These are phyloP conservation scores for Vitis amurensis DNA, from an alignment of 164 flowering plant species.

Conservation along the genomic window DNA sequence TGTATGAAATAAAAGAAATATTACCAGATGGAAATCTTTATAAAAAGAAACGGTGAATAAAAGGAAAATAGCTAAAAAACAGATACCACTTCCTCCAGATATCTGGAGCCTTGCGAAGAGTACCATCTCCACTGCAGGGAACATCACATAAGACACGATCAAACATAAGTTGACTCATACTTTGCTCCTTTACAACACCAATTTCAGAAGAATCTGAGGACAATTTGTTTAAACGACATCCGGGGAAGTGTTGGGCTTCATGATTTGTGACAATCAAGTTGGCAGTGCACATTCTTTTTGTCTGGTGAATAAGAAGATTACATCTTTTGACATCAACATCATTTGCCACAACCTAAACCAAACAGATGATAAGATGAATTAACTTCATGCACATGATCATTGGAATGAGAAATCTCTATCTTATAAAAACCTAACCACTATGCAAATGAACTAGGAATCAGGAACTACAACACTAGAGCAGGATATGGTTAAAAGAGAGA, in stretches of 20 bases:
- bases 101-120: constrained; percentile 98
- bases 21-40: not conserved
- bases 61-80: constrained; percentile 8
- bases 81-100: constrained; percentile 94
- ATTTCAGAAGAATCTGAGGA: constrained; percentile 21
- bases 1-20: constrained; percentile 28
- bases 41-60: not conserved
- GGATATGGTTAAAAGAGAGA: not conserved
- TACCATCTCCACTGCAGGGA: constrained; percentile 99
- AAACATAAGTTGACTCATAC: constrained; percentile 57
- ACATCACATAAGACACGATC: constrained; percentile 98
- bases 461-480: not conserved
- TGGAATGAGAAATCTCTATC: not conserved
- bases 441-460: not conserved
- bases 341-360: constrained; percentile 81
- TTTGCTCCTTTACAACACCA: constrained; percentile 25
- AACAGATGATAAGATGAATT: constrained; percentile 12
- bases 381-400: not conserved
- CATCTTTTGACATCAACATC: constrained; percentile 95
- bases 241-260: constrained; percentile 97
- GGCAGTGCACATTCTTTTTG: constrained; percentile 97
- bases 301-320: constrained; percentile 97
- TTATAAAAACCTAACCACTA: not conserved
- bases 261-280: constrained; percentile 96
- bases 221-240: constrained; percentile 56